Conservation (phyloP, 139 green algal species). For the Tetradesmus lagerheimii region DNA sequence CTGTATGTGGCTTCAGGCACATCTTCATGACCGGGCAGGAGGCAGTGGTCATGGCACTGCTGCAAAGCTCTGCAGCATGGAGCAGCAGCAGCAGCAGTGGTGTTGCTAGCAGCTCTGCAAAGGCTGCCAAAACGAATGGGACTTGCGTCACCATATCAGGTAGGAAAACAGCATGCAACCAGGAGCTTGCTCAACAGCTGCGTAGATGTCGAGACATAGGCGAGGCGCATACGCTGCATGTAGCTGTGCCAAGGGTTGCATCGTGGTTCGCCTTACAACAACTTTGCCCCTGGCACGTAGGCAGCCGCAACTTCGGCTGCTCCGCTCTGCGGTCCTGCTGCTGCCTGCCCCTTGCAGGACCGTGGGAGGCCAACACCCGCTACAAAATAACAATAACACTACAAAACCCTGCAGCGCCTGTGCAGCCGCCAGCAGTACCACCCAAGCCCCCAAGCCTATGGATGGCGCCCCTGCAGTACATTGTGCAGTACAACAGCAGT, state of each 20-base stretch:
- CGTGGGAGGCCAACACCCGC: background rate
- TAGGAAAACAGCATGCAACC: background rate
- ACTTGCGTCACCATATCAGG: background rate
- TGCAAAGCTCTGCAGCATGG: background rate
- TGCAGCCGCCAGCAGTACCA: background rate
- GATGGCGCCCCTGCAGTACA: constrained; percentile 28
- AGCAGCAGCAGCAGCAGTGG: background rate
- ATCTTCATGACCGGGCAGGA: background rate
- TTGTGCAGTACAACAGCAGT: background rate
- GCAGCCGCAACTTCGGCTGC: too few relatives aligned
- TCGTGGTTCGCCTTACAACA: too few relatives aligned
- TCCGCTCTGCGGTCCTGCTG: background rate
- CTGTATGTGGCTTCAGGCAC: background rate
- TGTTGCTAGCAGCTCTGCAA: background rate
- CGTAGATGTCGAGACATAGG: too few relatives aligned
- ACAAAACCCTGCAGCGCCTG: background rate
- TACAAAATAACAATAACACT: constrained; percentile 25
- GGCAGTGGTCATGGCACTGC: background rate
- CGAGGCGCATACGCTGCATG: too few relatives aligned
- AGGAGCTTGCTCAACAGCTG: too few relatives aligned
- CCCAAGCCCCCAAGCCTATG: background rate
- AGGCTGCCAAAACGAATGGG: background rate
- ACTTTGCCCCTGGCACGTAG: too few relatives aligned
- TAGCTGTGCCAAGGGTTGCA: too few relatives aligned
- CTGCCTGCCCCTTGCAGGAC: background rate